Evolutionary conservation across 768 basidiomycete species (phyloP).

Genomic region (Lactarius sanguifluus): DNA sequence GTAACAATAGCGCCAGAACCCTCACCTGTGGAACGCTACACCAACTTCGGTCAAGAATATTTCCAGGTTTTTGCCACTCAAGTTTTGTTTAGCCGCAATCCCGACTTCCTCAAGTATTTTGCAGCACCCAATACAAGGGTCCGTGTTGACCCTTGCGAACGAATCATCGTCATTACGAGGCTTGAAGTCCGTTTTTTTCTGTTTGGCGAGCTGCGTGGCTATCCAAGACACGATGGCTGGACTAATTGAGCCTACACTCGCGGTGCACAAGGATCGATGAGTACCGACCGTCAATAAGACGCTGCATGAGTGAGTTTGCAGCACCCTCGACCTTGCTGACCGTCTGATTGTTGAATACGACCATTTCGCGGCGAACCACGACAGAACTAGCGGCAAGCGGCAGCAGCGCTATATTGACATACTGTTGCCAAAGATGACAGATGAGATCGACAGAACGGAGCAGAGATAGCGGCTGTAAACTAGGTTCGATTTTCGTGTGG

Average conservation of each 20-base stretch:
- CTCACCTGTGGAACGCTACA: constrained; percentile 86
- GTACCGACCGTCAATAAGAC: constrained; percentile 72
- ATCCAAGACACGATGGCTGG: constrained; percentile 76
- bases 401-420: constrained; percentile 85
- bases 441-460: constrained; percentile 79
- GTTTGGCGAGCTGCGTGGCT: constrained; percentile 73
- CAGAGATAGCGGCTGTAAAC: constrained; percentile 61
- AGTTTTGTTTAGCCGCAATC: constrained; percentile 67
- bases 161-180: constrained; percentile 95
- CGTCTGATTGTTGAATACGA: constrained; percentile 85
- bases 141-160: constrained; percentile 92
- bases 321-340: constrained; percentile 82
- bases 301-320: constrained; percentile 77
- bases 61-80: constrained; percentile 93
- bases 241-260: neutral
- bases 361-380: constrained; percentile 89
- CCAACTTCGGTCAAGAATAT: constrained; percentile 92
- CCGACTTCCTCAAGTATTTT: constrained; percentile 80
- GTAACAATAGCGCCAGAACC: neutral
- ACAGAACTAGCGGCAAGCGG: constrained; percentile 85
- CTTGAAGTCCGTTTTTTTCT: constrained; percentile 96
- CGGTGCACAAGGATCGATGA: neutral
- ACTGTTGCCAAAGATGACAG: constrained; percentile 96
- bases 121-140: constrained; percentile 85
- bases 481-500: constrained; percentile 71